Evolutionary conservation across 768 basidiomycete species (phyloP).

Genomic region (Suillus weaverae): DNA sequence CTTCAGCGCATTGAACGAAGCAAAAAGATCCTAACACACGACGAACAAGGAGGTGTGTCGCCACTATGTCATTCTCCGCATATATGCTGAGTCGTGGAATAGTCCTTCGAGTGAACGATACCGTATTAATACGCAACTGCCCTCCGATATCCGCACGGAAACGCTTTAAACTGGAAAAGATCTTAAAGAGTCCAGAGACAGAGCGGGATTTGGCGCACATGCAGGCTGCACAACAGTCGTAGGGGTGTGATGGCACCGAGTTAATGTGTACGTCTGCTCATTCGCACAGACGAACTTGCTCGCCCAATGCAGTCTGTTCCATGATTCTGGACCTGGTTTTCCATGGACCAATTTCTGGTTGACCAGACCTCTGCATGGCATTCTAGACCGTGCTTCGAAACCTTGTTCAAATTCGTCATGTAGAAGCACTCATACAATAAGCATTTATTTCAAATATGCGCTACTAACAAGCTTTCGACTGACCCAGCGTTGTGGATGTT

Average conservation of each 20-base stretch:
- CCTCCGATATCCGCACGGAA: conserved; percentile 79
- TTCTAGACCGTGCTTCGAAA: neutral
- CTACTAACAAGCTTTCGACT: neutral
- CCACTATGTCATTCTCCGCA: neutral
- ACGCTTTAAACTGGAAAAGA: conserved; percentile 67
- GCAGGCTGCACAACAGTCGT: conserved; percentile 5
- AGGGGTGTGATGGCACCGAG: neutral
- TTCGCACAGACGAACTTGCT: neutral
- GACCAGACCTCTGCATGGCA: neutral
- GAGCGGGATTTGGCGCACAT: conserved; percentile 47
- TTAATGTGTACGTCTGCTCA: neutral
- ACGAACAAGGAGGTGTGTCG: conserved; percentile 65
- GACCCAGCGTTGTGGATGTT: neutral
- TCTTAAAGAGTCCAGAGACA: conserved; percentile 68
- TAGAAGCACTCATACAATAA: neutral
- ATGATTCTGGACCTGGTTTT: neutral
- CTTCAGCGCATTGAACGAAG: conserved; percentile 67
- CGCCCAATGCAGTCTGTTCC: neutral
- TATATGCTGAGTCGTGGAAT: conserved; percentile 13
- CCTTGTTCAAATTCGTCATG: neutral
- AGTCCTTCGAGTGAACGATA: conserved; percentile 70
- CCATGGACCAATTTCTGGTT: neutral
- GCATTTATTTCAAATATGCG: neutral
- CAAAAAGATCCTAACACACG: conserved; percentile 79
- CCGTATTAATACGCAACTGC: conserved; percentile 79